Evolutionary conservation across 176 grass and related monocot genomes (phyloP), one percentile per base, ranked within the genome.

Genomic region (Oryza glumipatula): DNA sequence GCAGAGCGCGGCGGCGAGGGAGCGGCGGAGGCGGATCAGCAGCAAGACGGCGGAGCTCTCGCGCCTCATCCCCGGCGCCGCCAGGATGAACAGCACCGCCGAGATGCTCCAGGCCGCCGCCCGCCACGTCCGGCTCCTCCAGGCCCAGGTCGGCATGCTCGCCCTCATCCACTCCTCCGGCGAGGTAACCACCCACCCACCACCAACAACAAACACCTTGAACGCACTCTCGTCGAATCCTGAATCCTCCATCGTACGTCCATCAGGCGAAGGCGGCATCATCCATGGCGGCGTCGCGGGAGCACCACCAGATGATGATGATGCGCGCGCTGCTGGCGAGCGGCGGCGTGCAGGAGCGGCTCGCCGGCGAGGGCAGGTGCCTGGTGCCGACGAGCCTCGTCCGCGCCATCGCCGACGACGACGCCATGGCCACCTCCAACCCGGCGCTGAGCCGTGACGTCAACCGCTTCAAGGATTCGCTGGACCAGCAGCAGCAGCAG

Each of bases 121-220:
- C 21, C 88, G 89, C 58, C 86, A 97, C 86, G 81, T 97, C 15
- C 93, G 84, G 82, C 87, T 98, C 77, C 77, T 95, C 68, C 88
- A 91, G 81, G 95, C 95, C 23, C 95, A 95, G 74, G 81, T 93
- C 65, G 88, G 90, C 44, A 41, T 98, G 35, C 92, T 98, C 74
- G 67, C 81, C 8, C 88, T 98, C 65, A 80, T 93, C 86, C 72
- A 23, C 80, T 58, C 54, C 54, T 13, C 78, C 30, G 24, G 75
- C 22, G 68, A 98, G 90, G 95, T 97, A 68, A 65, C 3, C 11
- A 41, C 3, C 6, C 21, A 30, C 3, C 6, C 21, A 30, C 49
- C 49, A 52, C 6, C 13, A 21, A 7, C 46, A 76, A 22, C 11
- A 2, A 68, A 44, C 43, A 44, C 43, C 43, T 10, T 9, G 7